Conservation (phyloP, 208 protist species). For the Vickermania spadyakhi region DNA sequence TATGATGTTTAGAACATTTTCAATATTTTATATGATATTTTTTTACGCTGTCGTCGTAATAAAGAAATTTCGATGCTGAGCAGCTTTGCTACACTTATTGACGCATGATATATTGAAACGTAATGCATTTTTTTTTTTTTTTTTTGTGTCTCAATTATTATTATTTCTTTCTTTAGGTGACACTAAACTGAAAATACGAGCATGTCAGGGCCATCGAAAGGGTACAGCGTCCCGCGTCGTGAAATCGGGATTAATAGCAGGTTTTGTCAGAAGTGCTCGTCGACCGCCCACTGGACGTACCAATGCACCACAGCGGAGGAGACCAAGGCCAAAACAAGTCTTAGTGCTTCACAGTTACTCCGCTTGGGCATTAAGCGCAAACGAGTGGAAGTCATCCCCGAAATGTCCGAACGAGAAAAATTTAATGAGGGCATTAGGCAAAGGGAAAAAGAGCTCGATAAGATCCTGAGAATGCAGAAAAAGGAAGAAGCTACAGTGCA, state of each 20-base stretch:
- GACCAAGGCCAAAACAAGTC: slow-evolving; percentile 14
- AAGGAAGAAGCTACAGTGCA: too few species aligned
- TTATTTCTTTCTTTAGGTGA: neutral
- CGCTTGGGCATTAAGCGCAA: slow-evolving; percentile 63
- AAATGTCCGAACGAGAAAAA: neutral
- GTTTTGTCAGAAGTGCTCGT: slow-evolving; percentile 59
- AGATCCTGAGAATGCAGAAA: neutral
- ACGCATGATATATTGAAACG: neutral
- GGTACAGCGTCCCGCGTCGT: slow-evolving; percentile 72
- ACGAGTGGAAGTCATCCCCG: slow-evolving; percentile 28
- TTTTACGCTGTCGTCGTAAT: too few species aligned
- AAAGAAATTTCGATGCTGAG: too few species aligned
- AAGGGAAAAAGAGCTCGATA: neutral
- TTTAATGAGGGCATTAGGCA: neutral
- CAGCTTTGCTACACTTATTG: too few species aligned
- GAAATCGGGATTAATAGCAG: slow-evolving; percentile 11
- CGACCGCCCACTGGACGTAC: slow-evolving; percentile 70
- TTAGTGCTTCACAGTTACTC: slow-evolving; percentile 71
- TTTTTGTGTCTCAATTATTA: neutral
- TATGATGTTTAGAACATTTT: too few species aligned
- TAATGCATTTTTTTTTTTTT: neutral
- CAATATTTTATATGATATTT: too few species aligned
- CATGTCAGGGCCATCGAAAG: slow-evolving; percentile 59
- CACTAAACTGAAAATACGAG: slow-evolving; percentile 60
- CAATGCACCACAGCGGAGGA: slow-evolving; percentile 28